Evolutionary conservation across 1,284 basidiomycete genomes (phyloP), one percentile per base, ranked within the genome.

Genomic region (Veloboletus limbatus): DNA sequence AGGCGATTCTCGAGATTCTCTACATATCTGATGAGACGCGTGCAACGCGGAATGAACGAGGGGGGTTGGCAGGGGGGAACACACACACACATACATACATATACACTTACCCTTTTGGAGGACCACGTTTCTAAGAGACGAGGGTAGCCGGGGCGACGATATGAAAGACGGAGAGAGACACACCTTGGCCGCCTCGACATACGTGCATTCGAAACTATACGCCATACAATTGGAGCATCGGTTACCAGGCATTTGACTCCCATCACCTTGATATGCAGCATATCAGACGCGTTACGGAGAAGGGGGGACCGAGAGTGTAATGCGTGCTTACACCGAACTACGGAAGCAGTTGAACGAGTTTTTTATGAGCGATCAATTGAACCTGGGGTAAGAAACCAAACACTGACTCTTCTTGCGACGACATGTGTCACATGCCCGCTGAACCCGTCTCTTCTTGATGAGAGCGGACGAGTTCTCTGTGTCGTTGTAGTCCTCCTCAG

Each of bases 51-150:
- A n/a, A n/a, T n/a, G n/a, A n/a, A n/a, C n/a, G n/a, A n/a, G n/a
- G n/a, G n/a, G n/a, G n/a, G n/a, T n/a, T n/a, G n/a, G n/a, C n/a
- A n/a, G n/a, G n/a, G n/a, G n/a, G n/a, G n/a, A n/a, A n/a, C n/a
- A n/a, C n/a, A n/a, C n/a, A n/a, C n/a, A n/a, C n/a, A n/a, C n/a
- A n/a, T n/a, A n/a, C n/a, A n/a, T n/a, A n/a, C n/a, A n/a, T n/a
- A n/a, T n/a, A n/a, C n/a, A n/a, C n/a, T n/a, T n/a, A n/a, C 78
- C 88, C 89, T 70, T 92, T 90, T 2, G 90, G 86, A 22, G 89
- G 87, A 3, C 89, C 88, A 30, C 90, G 81, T 72, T 90, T 87
- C 79, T 91, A n/a, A 7, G 1, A 32, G 9, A 30, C n/a, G n/a
- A n/a, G n/a, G n/a, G n/a, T n/a, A n/a, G n/a, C n/a, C n/a, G n/a